These are phyloP conservation scores for Penicillium bialowiezense DNA, from an alignment of 495 filamentous ascomycete species.

Conservation along the genomic window DNA sequence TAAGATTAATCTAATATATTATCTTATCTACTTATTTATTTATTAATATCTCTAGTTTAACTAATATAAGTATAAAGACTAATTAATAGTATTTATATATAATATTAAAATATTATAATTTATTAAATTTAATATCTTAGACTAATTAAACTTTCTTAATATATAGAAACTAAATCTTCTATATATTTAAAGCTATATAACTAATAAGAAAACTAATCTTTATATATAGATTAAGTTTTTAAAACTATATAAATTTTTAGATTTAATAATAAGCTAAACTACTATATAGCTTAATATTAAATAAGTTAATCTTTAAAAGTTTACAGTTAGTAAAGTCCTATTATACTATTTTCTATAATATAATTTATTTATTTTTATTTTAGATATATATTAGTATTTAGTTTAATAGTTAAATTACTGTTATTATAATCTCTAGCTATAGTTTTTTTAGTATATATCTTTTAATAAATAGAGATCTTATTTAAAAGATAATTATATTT, in stretches of 20 bases:
- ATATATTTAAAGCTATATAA: background rate
- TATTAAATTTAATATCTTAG: background rate
- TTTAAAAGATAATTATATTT: background rate
- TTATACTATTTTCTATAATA: background rate
- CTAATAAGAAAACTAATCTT: background rate
- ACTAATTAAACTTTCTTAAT: background rate
- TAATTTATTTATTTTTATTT: background rate
- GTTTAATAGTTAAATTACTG: constrained; percentile 1
- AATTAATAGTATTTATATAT: too few species aligned
- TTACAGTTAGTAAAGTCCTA: background rate
- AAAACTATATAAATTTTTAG: background rate
- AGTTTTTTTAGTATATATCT: background rate
- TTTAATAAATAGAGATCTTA: background rate
- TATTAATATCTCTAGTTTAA: too few species aligned
- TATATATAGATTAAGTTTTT: background rate
- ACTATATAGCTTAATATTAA: background rate
- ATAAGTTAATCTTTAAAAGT: background rate
- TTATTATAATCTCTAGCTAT: background rate
- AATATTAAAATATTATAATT: too few species aligned
- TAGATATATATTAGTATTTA: background rate
- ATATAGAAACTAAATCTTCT: background rate
- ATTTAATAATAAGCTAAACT: background rate
- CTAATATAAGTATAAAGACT: too few species aligned
- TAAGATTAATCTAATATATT: too few species aligned
- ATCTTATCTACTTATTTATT: too few species aligned